Evolutionary conservation across 805 yeast genomes (phyloP).

Genomic region (Kuraishia hungarica): DNA sequence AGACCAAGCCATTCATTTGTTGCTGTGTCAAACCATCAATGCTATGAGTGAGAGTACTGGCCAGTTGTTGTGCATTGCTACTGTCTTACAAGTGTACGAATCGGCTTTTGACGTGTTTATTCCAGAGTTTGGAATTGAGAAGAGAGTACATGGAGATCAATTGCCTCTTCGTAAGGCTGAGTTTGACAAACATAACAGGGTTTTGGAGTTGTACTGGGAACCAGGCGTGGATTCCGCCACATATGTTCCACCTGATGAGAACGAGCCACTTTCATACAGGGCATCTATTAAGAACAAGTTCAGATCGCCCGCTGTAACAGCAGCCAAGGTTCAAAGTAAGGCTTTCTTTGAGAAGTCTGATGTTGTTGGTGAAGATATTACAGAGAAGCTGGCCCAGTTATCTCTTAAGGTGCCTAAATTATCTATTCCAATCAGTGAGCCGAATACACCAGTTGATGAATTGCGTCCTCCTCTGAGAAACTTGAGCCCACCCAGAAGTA

Average conservation of each 20-base stretch:
- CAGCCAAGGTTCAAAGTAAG: slow-evolving; percentile 51
- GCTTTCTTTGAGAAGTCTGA: slow-evolving; percentile 20
- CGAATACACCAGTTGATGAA: background rate
- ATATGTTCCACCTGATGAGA: slow-evolving; percentile 85
- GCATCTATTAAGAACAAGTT: slow-evolving; percentile 71
- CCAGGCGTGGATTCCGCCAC: slow-evolving; percentile 88
- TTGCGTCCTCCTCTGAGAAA: background rate
- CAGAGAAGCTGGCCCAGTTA: slow-evolving; percentile 39
- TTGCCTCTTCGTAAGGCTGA: slow-evolving; percentile 89
- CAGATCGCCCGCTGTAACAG: slow-evolving; percentile 61
- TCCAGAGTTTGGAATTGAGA: slow-evolving; percentile 92
- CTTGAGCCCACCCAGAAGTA: slow-evolving; percentile 13
- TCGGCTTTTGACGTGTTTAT: slow-evolving; percentile 89
- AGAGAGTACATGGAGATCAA: slow-evolving; percentile 96
- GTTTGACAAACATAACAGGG: slow-evolving; percentile 59
- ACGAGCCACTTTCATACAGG: slow-evolving; percentile 66
- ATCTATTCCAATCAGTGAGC: slow-evolving; percentile 16
- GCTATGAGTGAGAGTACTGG: slow-evolving; percentile 67
- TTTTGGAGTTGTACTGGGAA: slow-evolving; percentile 87
- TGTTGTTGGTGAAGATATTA: slow-evolving; percentile 31
- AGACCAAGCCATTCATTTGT: slow-evolving; percentile 86
- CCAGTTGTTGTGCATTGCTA: slow-evolving; percentile 76
- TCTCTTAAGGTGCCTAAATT: slow-evolving; percentile 41
- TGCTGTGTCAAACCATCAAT: slow-evolving; percentile 76
- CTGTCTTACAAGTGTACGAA: slow-evolving; percentile 88